Evolutionary conservation across 2,329 filamentous ascomycete genomes (phyloP).

Genomic region (Dothideomycetes sp.): DNA sequence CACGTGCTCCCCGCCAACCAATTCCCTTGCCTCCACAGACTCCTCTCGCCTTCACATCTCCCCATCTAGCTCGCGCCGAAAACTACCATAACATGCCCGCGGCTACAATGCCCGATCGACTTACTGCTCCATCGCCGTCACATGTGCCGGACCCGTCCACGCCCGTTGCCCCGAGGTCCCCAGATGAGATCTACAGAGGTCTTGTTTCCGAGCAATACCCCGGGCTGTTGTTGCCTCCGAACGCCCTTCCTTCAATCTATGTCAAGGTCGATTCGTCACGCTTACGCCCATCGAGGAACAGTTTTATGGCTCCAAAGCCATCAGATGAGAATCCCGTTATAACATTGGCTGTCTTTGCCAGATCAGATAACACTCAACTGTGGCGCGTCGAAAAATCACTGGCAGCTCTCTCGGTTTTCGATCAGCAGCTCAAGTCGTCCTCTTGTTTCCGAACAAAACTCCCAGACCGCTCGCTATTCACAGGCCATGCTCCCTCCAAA

Average conservation of each 20-base stretch:
- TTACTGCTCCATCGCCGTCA: slow-evolving; percentile 15
- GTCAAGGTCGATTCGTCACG: slow-evolving; percentile 87
- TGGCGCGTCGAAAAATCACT: slow-evolving; percentile 95
- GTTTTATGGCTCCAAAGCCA: slow-evolving; percentile 68
- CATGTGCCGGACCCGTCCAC: slow-evolving; percentile 7
- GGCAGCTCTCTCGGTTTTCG: slow-evolving; percentile 67
- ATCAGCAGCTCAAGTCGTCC: slow-evolving; percentile 68
- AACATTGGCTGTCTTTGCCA: slow-evolving; percentile 74
- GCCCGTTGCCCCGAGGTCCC: slow-evolving; percentile 14
- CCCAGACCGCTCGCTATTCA: slow-evolving; percentile 80
- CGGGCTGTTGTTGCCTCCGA: slow-evolving; percentile 74
- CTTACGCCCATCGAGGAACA: slow-evolving; percentile 84
- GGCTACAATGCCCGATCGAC: slow-evolving; percentile 17
- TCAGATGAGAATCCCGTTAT: slow-evolving; percentile 91
- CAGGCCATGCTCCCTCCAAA: slow-evolving; percentile 84
- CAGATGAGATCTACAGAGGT: slow-evolving; percentile 58
- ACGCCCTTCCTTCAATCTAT: slow-evolving; percentile 75
- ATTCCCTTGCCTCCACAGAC: slow-evolving; percentile 65
- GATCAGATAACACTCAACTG: slow-evolving; percentile 66
- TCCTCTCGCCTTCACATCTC: slow-evolving; percentile 53
- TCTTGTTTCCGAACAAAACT: slow-evolving; percentile 64
- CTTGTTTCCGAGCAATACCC: slow-evolving; percentile 81
- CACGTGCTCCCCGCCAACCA: slow-evolving; percentile 63
- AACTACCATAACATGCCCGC: slow-evolving; percentile 23
- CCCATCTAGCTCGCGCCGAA: slow-evolving; percentile 33